A percentile compares a stretch with the other conserved stretches of the same genome.
Evolutionary conservation across 371 early-diverging fungal species (phyloP).

Genomic region (Entomophthora muscae): DNA sequence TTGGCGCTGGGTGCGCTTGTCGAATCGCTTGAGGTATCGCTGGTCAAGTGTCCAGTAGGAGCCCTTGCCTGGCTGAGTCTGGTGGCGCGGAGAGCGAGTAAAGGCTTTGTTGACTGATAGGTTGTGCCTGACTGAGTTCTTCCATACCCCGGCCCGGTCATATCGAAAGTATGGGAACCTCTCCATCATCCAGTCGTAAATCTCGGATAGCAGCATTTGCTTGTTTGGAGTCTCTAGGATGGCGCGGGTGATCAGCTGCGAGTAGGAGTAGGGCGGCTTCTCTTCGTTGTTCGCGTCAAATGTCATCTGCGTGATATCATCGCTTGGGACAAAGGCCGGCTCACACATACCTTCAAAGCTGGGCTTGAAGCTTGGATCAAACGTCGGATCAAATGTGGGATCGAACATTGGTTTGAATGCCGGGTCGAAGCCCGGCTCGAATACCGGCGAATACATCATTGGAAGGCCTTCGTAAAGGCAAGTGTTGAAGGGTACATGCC

Average conservation of each 20-base stretch:
- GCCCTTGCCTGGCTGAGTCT: constrained; percentile 91
- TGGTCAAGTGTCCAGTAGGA: constrained; percentile 77
- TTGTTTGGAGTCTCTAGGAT: constrained; percentile 53
- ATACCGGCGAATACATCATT: too few relatives aligned
- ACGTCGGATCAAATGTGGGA: too few relatives aligned
- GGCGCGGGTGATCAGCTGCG: constrained; percentile 81
- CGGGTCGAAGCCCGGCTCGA: too few relatives aligned
- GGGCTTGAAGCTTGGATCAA: too few relatives aligned
- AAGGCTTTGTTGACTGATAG: constrained; percentile 91
- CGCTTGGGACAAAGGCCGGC: too few relatives aligned
- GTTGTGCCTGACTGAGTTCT: constrained; percentile 98
- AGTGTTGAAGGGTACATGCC: too few relatives aligned
- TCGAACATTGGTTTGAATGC: too few relatives aligned
- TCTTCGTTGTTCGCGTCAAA: neutral
- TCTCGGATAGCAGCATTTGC: constrained; percentile 73
- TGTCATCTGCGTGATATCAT: too few relatives aligned
- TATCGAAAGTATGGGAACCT: constrained; percentile 53
- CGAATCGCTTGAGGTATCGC: neutral
- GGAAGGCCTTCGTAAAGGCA: too few relatives aligned
- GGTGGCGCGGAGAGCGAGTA: constrained; percentile 71
- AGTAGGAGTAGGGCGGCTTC: constrained; percentile 84
- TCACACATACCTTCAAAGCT: too few relatives aligned
- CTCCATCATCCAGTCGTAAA: constrained; percentile 78
- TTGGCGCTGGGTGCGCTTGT: too few relatives aligned
- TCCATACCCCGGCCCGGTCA: constrained; percentile 59